phyloP scores from a whole-genome alignment of 345 rosid genomes.

The Gossypium australe region DNA sequence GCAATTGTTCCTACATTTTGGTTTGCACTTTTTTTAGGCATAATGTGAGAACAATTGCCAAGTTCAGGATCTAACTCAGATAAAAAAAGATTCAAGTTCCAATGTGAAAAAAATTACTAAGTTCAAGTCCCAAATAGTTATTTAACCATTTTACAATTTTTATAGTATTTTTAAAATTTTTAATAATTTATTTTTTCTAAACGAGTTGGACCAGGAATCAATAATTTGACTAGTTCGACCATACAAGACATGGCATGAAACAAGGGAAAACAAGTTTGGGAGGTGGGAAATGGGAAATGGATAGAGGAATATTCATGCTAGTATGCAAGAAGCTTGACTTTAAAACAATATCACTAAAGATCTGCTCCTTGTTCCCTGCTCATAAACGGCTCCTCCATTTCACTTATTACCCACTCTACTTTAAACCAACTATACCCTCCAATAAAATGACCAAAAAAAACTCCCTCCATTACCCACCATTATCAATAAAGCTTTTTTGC shows the following conservation, averaged over 20 bases:
- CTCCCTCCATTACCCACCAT: neutral
- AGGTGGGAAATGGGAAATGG: conserved; percentile 9
- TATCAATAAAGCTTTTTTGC: neutral
- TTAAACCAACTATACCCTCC: neutral
- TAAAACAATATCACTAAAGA: neutral
- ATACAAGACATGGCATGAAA: neutral
- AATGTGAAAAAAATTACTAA: too few relatives aligned
- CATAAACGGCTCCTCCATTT: neutral
- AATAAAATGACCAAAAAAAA: neutral
- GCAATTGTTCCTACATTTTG: rapidly evolving
- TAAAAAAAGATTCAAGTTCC: too few relatives aligned
- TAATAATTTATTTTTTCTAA: too few relatives aligned
- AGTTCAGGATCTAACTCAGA: rapidly evolving
- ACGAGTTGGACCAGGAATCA: too few relatives aligned
- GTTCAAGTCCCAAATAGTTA: too few relatives aligned
- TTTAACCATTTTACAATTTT: too few relatives aligned
- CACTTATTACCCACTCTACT: neutral
- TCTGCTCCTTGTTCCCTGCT: neutral
- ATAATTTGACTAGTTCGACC: too few relatives aligned
- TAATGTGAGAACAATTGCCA: too few relatives aligned
- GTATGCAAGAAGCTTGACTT: neutral
- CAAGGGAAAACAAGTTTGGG: neutral
- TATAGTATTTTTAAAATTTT: too few relatives aligned
- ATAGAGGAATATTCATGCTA: conserved; percentile 1
- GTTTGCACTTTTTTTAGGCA: too few relatives aligned